Percentiles rank a stretch among this genome's conserved stretches.
Conservation (phyloP, 352 stramenopile species). For the Globisporangium megalacanthum region DNA sequence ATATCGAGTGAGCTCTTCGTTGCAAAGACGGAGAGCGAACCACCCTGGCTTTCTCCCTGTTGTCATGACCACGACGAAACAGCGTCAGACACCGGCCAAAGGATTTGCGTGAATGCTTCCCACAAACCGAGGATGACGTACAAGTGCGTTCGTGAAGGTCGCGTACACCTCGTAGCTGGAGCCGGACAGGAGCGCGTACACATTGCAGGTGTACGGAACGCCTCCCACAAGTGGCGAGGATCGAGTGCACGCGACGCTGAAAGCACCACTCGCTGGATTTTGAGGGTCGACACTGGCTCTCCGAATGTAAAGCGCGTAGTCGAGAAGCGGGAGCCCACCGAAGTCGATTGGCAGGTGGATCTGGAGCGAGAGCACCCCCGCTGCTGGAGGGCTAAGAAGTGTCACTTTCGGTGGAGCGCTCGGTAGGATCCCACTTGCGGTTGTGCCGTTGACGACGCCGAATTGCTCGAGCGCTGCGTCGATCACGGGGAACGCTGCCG, state of each 20-base stretch:
- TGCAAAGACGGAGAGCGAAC: slow-evolving; percentile 13
- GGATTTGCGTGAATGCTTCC: not conserved
- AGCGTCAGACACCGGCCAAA: not conserved
- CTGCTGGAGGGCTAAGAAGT: slow-evolving; percentile 17
- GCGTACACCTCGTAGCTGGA: slow-evolving; percentile 49
- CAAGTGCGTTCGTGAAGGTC: slow-evolving; percentile 30
- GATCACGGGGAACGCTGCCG: slow-evolving; percentile 17
- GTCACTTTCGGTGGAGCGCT: slow-evolving; percentile 11
- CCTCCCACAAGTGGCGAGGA: not conserved
- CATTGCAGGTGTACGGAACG: slow-evolving; percentile 20
- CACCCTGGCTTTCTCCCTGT: slow-evolving; percentile 29
- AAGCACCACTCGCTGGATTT: not conserved
- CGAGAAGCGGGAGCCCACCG: slow-evolving; percentile 25
- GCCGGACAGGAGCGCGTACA: slow-evolving; percentile 26
- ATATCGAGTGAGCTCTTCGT: slow-evolving; percentile 27
- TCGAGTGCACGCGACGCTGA: slow-evolving; percentile 5
- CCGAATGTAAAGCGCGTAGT: slow-evolving; percentile 35
- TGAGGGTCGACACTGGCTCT: not conserved
- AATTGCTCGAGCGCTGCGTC: not conserved
- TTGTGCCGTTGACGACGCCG: slow-evolving; percentile 17
- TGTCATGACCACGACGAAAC: not conserved
- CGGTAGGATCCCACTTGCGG: slow-evolving; percentile 17
- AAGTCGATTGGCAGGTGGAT: slow-evolving; percentile 23
- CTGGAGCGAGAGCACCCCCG: slow-evolving; percentile 32
- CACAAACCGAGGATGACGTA: slow-evolving; percentile 9